Conservation (phyloP, 352 stramenopile genomes). For the Plasmopara viticola region DNA sequence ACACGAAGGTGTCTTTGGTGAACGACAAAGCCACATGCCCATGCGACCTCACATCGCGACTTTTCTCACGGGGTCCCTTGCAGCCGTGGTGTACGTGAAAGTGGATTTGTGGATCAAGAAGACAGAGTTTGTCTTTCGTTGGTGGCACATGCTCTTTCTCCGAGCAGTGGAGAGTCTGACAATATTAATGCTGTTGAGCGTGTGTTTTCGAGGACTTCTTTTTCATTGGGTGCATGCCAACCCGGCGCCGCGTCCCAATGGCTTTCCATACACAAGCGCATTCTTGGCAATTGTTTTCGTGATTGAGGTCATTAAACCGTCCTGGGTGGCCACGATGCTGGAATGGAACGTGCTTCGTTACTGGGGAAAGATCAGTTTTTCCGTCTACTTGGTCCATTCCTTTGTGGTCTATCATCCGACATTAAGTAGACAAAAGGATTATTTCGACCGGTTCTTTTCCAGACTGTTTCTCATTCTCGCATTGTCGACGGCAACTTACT, state of each 20-base stretch:
- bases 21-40: conserved; percentile 22
- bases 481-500: conserved; percentile 29
- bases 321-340: conserved; percentile 13
- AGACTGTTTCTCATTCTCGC: conserved; percentile 22
- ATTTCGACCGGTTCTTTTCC: conserved; percentile 36
- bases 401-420: conserved; percentile 19
- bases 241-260: conserved; percentile 13
- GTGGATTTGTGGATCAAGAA: conserved; percentile 16
- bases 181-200: conserved; percentile 26
- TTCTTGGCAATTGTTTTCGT: conserved; percentile 20
- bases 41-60: conserved; percentile 26
- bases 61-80: conserved; percentile 35
- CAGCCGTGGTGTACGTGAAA: conserved; percentile 24
- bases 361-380: conserved; percentile 26
- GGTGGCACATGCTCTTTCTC: conserved; percentile 14
- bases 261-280: conserved; percentile 16
- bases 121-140: conserved; percentile 13
- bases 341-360: conserved; percentile 23
- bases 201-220: conserved; percentile 17
- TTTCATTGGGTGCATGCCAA: conserved; percentile 20
- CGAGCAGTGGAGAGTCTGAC: conserved; percentile 17
- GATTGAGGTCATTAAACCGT: conserved; percentile 20
- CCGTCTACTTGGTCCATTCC: conserved; percentile 20
- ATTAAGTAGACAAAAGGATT: conserved; percentile 2
- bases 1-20: conserved; percentile 13